Conservation (phyloP, 768 basidiomycete genomes). For the Tricholoma sp. region DNA sequence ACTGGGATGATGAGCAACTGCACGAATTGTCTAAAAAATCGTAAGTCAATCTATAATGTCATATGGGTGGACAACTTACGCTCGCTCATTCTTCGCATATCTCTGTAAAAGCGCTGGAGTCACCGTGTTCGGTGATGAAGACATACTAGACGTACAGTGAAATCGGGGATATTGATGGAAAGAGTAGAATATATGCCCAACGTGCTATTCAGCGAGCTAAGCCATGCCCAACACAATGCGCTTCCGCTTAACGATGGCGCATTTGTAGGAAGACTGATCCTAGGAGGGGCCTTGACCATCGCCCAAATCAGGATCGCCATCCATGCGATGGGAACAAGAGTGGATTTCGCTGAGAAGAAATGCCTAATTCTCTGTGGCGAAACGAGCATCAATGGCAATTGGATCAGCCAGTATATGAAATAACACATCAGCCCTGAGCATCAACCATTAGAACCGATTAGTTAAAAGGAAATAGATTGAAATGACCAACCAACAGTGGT, state of each 20-base stretch:
- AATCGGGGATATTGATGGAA: slow-evolving; percentile 81
- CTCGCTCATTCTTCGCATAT: slow-evolving; percentile 65
- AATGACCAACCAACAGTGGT: slow-evolving; percentile 48
- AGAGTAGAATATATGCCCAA: slow-evolving; percentile 71
- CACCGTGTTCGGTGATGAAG: background rate
- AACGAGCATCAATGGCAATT: slow-evolving; percentile 70
- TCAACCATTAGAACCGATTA: background rate
- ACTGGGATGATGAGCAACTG: slow-evolving; percentile 74
- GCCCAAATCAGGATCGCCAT: slow-evolving; percentile 79
- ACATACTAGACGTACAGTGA: slow-evolving; percentile 40
- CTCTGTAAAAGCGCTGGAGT: slow-evolving; percentile 33
- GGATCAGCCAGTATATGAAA: slow-evolving; percentile 73
- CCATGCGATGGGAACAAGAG: slow-evolving; percentile 61
- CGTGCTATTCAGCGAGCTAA: slow-evolving; percentile 70
- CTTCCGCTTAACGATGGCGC: slow-evolving; percentile 49
- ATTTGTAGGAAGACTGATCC: slow-evolving; percentile 51
- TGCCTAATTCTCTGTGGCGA: slow-evolving; percentile 75
- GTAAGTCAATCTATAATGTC: background rate
- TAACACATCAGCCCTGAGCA: slow-evolving; percentile 64
- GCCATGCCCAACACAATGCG: slow-evolving; percentile 71
- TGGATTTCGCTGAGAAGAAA: slow-evolving; percentile 67
- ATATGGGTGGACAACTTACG: slow-evolving; percentile 33
- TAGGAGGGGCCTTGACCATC: slow-evolving; percentile 59
- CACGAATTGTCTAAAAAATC: slow-evolving; percentile 53
- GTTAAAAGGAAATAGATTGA: background rate